Evolutionary conservation across 2,329 filamentous ascomycete species (phyloP).

Genomic region (Colletotrichum sp.): DNA sequence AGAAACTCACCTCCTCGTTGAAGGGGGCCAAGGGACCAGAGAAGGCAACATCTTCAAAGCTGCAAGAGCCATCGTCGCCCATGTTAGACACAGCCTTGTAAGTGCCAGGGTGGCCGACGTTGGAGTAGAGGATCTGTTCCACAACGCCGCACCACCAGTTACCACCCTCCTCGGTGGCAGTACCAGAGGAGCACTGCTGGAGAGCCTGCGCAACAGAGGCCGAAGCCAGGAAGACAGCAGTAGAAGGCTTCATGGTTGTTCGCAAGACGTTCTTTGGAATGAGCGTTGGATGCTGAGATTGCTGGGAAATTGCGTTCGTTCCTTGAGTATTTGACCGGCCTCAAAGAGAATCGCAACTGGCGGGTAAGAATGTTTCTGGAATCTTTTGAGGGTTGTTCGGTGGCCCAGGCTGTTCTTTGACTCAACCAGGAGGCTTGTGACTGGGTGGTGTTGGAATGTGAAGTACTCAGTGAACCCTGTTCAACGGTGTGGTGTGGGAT

Average conservation of each 20-base stretch:
- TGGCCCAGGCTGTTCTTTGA: slow-evolving; percentile 15
- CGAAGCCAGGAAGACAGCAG: slow-evolving; percentile 30
- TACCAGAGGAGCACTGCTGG: slow-evolving; percentile 39
- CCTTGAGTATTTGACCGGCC: slow-evolving; percentile 3
- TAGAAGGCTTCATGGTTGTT: slow-evolving; percentile 33
- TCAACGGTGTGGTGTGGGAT: slow-evolving; percentile 8
- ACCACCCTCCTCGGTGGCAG: slow-evolving; percentile 44
- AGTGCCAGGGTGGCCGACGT: slow-evolving; percentile 62
- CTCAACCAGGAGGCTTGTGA: slow-evolving; percentile 4
- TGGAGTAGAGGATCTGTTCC: slow-evolving; percentile 66
- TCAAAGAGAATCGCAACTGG: background rate
- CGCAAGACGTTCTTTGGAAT: slow-evolving; percentile 2
- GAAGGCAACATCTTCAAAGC: slow-evolving; percentile 56
- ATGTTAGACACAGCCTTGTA: slow-evolving; percentile 72
- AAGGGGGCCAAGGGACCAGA: slow-evolving; percentile 69
- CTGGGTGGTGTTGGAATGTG: background rate
- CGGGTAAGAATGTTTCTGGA: background rate
- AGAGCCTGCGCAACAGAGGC: slow-evolving; percentile 33
- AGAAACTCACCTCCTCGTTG: slow-evolving; percentile 68
- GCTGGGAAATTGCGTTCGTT: background rate
- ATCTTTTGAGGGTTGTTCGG: background rate
- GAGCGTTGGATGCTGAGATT: background rate
- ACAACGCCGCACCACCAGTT: slow-evolving; percentile 74
- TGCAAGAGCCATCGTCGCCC: slow-evolving; percentile 59
- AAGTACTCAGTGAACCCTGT: slow-evolving; percentile 10